A percentile compares a stretch with the other conserved stretches of the same genome.
Evolutionary conservation across 805 yeast species (phyloP).

Genomic region (Yamadazyma endophytica): DNA sequence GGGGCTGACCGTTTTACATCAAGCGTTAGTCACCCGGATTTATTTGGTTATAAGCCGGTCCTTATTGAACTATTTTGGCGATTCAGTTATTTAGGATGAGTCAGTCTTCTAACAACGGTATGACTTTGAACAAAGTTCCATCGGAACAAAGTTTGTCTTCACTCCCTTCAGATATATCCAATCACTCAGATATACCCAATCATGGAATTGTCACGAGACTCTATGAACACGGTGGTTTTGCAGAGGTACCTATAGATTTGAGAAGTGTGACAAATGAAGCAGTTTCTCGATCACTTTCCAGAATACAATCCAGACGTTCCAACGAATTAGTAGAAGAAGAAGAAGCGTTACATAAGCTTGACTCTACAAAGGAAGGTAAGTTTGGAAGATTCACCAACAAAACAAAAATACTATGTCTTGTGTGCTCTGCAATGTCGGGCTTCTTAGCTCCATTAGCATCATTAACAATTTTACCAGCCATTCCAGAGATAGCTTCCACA

Average conservation of each 20-base stretch:
- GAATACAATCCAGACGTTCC: slow-evolving; percentile 17
- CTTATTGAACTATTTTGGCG: too few species aligned
- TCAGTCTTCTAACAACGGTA: too few species aligned
- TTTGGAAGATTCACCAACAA: slow-evolving; percentile 11
- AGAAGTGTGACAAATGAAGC: slow-evolving; percentile 17
- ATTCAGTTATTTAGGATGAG: too few species aligned
- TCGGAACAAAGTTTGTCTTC: too few species aligned
- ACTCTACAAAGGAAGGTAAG: slow-evolving; percentile 5
- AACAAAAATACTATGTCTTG: slow-evolving; percentile 12
- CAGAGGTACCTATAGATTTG: slow-evolving; percentile 17
- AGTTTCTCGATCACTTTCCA: slow-evolving; percentile 13
- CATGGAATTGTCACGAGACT: too few species aligned
- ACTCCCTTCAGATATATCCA: too few species aligned
- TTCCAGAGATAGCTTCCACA: slow-evolving; percentile 42
- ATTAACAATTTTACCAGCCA: slow-evolving; percentile 49
- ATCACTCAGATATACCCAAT: too few species aligned
- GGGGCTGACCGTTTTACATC: too few species aligned
- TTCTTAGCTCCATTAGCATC: slow-evolving; percentile 44
- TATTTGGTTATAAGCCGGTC: too few species aligned
- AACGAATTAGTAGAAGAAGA: slow-evolving; percentile 2
- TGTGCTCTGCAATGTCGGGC: slow-evolving; percentile 21
- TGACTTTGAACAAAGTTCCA: too few species aligned
- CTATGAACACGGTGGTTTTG: too few species aligned
- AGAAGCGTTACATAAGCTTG: slow-evolving; percentile 1
- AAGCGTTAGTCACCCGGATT: too few species aligned